Base-by-base conservation (phyloP, 1,139 yeast species). In the Geotrichum bryndzae region DNA sequence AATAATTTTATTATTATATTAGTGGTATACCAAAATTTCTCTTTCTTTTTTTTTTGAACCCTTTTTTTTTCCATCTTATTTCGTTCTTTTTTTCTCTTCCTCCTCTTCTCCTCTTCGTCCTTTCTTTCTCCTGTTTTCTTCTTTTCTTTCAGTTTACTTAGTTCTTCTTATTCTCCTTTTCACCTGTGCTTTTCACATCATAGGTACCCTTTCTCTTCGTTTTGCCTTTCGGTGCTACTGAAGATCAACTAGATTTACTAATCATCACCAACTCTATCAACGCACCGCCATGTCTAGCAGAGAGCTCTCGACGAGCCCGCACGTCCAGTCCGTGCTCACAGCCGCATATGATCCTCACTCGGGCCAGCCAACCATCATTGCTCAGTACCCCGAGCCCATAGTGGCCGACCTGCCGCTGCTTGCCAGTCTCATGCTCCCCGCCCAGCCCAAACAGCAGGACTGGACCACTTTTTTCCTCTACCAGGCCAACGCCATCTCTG, bases 401-500 rank as follows among this genome's bases (percentile, higher is more conserved):
- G 15, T 53, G 35, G 53, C 61, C 46, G 64, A 62, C 48, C 46
- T 50, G 31, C 53, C 50, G 60, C 38, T 58, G n/a, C 51, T 60
- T 29, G 86, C 87, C 0, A 88, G 84, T 69, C 76, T 85, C 57
- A 82, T 85, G 85, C 74, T 85, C 53, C 89, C 89, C 0, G 89
- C 84, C 68, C 87, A 84, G 69, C 82, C 83, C 56, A 88, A 85
- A 69, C 81, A 80, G 62, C 87, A 84, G 68, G 89, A 85, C 72
- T 84, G 79, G 76, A 84, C 88, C 8, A 74, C 84, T 38, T 84
- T 84, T 66, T 74, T 84, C 62, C 74, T 85, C 51, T 82, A 81
- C 70, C 70, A 78, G 52, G 31, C 53, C 51, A 10, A 45, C 33
- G 41, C 41, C 13, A 15, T 4, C n/a, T 6, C 13, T 4, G 13